Evolutionary conservation across 2,329 filamentous ascomycete species (phyloP).

Genomic region (Fusarium sp.): DNA sequence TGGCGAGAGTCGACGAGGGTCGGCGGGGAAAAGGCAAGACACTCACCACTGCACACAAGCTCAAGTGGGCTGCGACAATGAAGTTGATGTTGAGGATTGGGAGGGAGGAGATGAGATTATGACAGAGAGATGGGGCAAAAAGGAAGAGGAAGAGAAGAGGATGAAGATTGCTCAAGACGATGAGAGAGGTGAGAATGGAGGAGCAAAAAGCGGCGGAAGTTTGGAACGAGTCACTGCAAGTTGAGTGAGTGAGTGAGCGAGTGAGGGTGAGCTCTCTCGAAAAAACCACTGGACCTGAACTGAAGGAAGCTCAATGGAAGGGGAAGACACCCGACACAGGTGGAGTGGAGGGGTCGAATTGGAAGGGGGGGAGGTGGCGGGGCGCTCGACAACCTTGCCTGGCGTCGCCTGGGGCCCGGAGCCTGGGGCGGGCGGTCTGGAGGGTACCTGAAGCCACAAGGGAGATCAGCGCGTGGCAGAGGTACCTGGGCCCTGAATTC

Average conservation of each 20-base stretch:
- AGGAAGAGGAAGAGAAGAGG: constrained; percentile 30
- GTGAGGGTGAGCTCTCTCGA: constrained; percentile 45
- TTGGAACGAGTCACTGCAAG: constrained; percentile 37
- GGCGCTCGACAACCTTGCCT: constrained; percentile 25
- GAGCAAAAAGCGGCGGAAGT: constrained; percentile 41
- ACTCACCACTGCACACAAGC: constrained; percentile 47
- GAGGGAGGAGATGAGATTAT: constrained; percentile 40
- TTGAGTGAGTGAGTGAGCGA: constrained; percentile 31
- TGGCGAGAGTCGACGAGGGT: constrained; percentile 38
- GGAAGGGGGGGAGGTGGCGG: constrained; percentile 30
- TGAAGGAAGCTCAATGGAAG: constrained; percentile 50
- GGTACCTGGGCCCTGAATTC: constrained; percentile 43
- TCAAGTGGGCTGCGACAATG: constrained; percentile 45
- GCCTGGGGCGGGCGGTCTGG: constrained; percentile 32
- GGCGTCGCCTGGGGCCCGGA: constrained; percentile 21
- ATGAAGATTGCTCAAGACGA: constrained; percentile 35
- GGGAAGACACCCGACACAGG: constrained; percentile 42
- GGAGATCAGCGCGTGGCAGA: constrained; percentile 23
- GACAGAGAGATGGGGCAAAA: constrained; percentile 40
- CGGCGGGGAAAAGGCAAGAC: constrained; percentile 37
- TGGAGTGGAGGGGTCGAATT: constrained; percentile 45
- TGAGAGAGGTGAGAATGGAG: constrained; percentile 41
- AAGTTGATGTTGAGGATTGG: constrained; percentile 41
- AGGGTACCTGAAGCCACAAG: constrained; percentile 34
- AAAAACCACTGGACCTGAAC: constrained; percentile 44